A percentile compares a stretch with the other conserved stretches of the same genome.
These are phyloP conservation scores for Taphrina communis DNA, from an alignment of 1,139 yeast genomes.

Conservation along the genomic window DNA sequence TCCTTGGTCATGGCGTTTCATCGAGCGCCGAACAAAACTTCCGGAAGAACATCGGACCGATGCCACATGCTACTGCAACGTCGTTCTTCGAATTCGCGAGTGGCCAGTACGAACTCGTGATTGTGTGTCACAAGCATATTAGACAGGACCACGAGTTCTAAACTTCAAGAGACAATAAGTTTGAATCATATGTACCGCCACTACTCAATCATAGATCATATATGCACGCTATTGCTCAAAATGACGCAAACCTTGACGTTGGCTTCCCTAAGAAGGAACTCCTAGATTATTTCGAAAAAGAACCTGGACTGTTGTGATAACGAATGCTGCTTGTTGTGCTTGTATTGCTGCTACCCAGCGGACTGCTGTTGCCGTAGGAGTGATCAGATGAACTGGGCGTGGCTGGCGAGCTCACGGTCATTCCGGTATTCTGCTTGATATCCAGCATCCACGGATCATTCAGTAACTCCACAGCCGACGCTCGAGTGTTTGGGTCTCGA, in stretches of 20 bases:
- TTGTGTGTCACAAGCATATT: too few relatives aligned
- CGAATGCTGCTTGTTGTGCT: slow-evolving; percentile 1
- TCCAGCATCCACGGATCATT: slow-evolving; percentile 84
- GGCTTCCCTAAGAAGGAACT: background rate
- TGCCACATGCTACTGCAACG: background rate
- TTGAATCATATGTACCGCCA: background rate
- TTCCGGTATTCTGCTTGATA: slow-evolving; percentile 71
- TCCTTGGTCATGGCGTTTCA: too few relatives aligned
- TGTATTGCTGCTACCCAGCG: slow-evolving; percentile 3
- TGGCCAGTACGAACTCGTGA: too few relatives aligned
- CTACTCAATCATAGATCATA: background rate
- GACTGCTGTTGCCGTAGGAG: slow-evolving; percentile 18
- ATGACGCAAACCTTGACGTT: background rate
- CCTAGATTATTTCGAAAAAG: background rate
- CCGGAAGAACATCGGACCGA: background rate
- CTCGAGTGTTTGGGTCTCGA: slow-evolving; percentile 79
- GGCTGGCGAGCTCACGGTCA: slow-evolving; percentile 51
- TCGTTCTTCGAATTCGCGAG: too few relatives aligned
- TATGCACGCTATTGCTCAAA: slow-evolving; percentile 12
- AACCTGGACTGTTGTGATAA: background rate
- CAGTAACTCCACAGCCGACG: slow-evolving; percentile 81
- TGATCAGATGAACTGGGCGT: slow-evolving; percentile 20
- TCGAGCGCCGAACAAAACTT: too few relatives aligned
- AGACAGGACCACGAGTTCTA: too few relatives aligned
- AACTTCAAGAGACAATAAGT: too few relatives aligned